Conservation (phyloP, 139 green algal genomes). For the Tetradesmus lagerheimii region DNA sequence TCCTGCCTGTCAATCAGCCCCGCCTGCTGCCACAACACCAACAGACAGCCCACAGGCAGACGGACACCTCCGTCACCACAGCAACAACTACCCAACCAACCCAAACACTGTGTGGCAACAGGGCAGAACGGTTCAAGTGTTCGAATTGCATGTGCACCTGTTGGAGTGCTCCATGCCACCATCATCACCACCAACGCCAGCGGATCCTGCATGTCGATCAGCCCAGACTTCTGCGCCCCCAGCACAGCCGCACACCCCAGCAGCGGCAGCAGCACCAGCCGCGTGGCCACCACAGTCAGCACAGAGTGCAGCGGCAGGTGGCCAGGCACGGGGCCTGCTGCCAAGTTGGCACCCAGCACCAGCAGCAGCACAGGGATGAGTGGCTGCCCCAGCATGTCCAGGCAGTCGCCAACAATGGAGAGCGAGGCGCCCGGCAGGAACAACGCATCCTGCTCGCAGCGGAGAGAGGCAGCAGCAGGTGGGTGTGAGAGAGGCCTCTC, state of each 20-base stretch:
- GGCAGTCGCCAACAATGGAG: neutral
- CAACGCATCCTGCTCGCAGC: constrained; percentile 22
- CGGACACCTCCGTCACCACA: too few species aligned
- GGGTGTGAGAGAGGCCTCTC: too few species aligned
- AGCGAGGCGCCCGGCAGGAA: constrained; percentile 4
- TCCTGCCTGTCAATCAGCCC: too few species aligned
- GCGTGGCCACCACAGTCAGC: neutral
- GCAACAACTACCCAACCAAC: neutral
- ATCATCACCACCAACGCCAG: constrained; percentile 40
- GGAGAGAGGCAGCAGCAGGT: neutral
- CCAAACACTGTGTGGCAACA: too few species aligned
- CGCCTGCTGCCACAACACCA: too few species aligned
- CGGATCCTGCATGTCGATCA: constrained; percentile 31
- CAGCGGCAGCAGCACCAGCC: constrained; percentile 34
- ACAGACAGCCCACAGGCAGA: too few species aligned
- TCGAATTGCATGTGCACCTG: too few species aligned
- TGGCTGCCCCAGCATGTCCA: constrained; percentile 15
- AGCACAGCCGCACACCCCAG: neutral
- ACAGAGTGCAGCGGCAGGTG: constrained; percentile 6
- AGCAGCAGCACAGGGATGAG: constrained; percentile 42
- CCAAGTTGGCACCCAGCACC: constrained; percentile 41
- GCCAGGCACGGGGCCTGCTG: neutral
- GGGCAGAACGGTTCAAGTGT: too few species aligned
- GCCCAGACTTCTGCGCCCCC: neutral
- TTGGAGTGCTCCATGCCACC: constrained; percentile 37